These are phyloP conservation scores for Silene vulgaris DNA, from an alignment of 179 eudicot genomes.

Conservation along the genomic window DNA sequence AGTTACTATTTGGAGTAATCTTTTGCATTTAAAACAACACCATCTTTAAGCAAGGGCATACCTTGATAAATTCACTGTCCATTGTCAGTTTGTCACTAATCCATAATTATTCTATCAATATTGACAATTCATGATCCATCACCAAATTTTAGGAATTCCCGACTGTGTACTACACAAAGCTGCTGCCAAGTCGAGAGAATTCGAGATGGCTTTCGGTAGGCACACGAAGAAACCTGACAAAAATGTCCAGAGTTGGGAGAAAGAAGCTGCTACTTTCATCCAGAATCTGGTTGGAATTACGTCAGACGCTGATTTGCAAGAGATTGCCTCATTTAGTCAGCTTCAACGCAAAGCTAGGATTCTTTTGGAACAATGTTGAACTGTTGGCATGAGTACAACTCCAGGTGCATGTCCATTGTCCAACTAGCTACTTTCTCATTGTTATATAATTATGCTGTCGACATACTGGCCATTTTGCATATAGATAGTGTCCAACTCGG, in stretches of 20 bases:
- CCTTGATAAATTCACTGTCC: not conserved
- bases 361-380: constrained; percentile 51
- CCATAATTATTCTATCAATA: not conserved
- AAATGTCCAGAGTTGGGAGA: constrained; percentile 28
- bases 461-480: no score
- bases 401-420: not conserved
- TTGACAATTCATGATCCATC: constrained; percentile 7
- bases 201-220: constrained; percentile 64
- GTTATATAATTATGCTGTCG: no score
- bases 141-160: constrained; percentile 61
- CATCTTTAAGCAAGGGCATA: not conserved
- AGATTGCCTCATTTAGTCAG: constrained; percentile 31
- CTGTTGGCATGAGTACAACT: not conserved
- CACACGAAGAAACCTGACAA: constrained; percentile 21
- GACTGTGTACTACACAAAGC: constrained; percentile 63
- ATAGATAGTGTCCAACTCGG: constrained; percentile 10
- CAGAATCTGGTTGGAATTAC: constrained; percentile 31
- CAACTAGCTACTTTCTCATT: no score
- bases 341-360: constrained; percentile 58
- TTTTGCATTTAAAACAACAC: constrained; percentile 1
- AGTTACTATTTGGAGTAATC: not conserved
- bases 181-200: constrained; percentile 72
- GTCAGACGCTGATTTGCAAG: constrained; percentile 20
- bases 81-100: not conserved
- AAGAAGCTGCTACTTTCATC: constrained; percentile 28